These are phyloP conservation scores for Cucumis sativus DNA, from an alignment of 306 rosid species.

Conservation along the genomic window DNA sequence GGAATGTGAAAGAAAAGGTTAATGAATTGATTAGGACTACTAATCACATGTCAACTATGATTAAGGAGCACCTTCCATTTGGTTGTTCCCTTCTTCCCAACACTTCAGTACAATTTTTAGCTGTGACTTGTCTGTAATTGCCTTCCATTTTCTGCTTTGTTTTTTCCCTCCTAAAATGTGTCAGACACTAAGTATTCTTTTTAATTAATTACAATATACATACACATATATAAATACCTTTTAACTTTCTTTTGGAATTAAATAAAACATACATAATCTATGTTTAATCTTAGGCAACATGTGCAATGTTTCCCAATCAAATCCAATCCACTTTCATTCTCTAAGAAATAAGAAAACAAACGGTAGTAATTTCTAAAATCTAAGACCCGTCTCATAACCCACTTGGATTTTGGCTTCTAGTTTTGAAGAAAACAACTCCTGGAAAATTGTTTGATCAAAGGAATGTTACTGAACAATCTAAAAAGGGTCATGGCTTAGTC, in stretches of 20 bases:
- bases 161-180: neutral
- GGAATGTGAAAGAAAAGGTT: slow-evolving; percentile 17
- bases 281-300: slow-evolving; percentile 12
- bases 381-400: no score
- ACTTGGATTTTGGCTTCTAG: no score
- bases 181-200: neutral
- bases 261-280: neutral
- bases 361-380: no score
- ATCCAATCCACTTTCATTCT: slow-evolving; percentile 2
- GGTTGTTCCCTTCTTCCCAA: slow-evolving; percentile 43
- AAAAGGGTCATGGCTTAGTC: no score
- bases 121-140: slow-evolving; percentile 25
- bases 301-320: slow-evolving; percentile 1
- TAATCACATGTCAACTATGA: slow-evolving; percentile 11
- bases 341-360: neutral
- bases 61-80: slow-evolving; percentile 12
- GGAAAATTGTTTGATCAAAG: no score
- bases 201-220: neutral
- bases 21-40: slow-evolving; percentile 21
- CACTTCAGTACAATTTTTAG: slow-evolving; percentile 33
- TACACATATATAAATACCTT: neutral
- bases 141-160: neutral
- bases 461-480: no score
- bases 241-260: neutral
- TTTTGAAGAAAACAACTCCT: no score